Evolutionary conservation across 768 basidiomycete species (phyloP).

Genomic region (Pleurotus ostreatus): DNA sequence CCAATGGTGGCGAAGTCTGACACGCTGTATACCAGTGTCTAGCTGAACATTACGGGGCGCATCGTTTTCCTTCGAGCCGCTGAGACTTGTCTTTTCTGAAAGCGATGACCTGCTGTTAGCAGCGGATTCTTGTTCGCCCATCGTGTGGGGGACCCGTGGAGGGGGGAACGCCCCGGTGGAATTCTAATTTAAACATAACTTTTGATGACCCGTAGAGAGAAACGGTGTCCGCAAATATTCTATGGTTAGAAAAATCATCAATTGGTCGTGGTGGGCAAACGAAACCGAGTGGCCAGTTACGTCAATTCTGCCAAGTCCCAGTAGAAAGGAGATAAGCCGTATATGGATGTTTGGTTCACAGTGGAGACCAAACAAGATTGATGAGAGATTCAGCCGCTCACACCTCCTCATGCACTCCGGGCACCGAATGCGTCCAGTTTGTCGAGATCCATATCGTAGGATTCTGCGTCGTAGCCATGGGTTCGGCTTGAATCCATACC

Average conservation of each 20-base stretch:
- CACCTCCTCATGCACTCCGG: too few relatives aligned
- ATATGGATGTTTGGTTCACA: conserved; percentile 2
- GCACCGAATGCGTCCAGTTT: background rate
- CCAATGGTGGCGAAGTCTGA: conserved; percentile 42
- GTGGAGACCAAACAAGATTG: too few relatives aligned
- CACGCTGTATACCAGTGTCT: conserved; percentile 34
- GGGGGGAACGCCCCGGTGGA: background rate
- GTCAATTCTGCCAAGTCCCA: background rate
- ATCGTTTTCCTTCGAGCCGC: background rate
- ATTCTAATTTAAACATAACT: conserved; percentile 3
- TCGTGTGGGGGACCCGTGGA: background rate
- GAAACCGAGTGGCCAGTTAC: background rate
- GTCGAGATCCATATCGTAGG: conserved; percentile 1
- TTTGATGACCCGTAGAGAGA: background rate
- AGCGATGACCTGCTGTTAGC: background rate
- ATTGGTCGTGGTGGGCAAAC: background rate
- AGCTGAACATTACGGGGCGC: conserved; percentile 24
- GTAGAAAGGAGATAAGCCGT: conserved; percentile 5
- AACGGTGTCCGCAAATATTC: background rate
- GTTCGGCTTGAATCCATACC: conserved; percentile 5
- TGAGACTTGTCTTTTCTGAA: background rate
- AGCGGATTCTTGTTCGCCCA: conserved; percentile 6
- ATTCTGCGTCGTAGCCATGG: conserved; percentile 2
- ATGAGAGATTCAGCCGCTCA: too few relatives aligned
- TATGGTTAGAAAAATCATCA: background rate